Evolutionary conservation across 805 yeast genomes (phyloP).

Genomic region (Candida maris): DNA sequence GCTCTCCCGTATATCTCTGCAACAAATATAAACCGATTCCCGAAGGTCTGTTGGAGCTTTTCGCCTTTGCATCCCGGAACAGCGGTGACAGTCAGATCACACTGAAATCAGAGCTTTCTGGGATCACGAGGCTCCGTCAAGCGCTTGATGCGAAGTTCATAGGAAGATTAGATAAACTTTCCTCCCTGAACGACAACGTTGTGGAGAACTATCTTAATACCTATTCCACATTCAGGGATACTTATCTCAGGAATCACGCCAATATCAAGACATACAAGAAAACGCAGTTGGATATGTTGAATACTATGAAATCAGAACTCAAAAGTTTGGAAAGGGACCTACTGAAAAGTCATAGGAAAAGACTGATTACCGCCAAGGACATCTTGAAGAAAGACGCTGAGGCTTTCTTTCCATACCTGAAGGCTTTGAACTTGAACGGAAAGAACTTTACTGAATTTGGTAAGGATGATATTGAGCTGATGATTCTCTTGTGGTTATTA

Average conservation of each 20-base stretch:
- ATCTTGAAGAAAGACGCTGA: constrained; percentile 20
- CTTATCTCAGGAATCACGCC: constrained; percentile 9
- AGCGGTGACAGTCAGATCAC: constrained; percentile 44
- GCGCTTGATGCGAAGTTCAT: constrained; percentile 49
- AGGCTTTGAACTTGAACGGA: constrained; percentile 6
- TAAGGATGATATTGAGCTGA: constrained; percentile 17
- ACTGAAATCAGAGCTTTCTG: constrained; percentile 56
- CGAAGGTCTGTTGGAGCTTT: constrained; percentile 45
- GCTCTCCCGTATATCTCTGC: constrained; percentile 20
- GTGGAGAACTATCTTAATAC: constrained; percentile 1
- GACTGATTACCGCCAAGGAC: constrained; percentile 24
- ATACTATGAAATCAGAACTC: constrained; percentile 35
- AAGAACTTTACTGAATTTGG: constrained; percentile 6
- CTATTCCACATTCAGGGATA: constrained; percentile 3
- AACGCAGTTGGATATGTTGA: constrained; percentile 40
- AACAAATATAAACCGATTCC: constrained; percentile 36
- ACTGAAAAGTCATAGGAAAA: constrained; percentile 30
- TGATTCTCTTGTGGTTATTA: constrained; percentile 24
- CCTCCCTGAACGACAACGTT: constrained; percentile 4
- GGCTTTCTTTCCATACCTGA: constrained; percentile 9
- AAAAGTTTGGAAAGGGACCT: constrained; percentile 41
- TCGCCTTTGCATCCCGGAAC: constrained; percentile 49
- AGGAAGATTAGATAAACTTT: constrained; percentile 17
- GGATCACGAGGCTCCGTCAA: constrained; percentile 50
- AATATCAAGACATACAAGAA: constrained; percentile 35